A percentile compares a stretch with the other conserved stretches of the same genome.
Evolutionary conservation across 2,329 filamentous ascomycete genomes (phyloP).

Genomic region (Phyllosticta citriasiana): DNA sequence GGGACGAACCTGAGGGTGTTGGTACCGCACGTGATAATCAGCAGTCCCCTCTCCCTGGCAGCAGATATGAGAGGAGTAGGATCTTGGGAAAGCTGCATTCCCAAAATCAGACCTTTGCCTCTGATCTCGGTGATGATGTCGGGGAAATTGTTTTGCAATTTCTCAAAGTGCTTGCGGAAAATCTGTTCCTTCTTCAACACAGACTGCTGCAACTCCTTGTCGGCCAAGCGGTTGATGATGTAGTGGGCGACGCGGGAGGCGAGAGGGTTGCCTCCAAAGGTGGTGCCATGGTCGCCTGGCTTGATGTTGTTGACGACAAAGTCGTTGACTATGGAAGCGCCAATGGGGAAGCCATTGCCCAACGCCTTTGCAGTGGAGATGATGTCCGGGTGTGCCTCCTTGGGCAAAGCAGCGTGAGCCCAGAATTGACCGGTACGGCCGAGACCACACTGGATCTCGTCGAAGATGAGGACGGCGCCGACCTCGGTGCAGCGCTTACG

Average conservation of each 20-base stretch:
- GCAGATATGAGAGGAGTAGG: conserved; percentile 68
- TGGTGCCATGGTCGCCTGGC: conserved; percentile 82
- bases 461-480: conserved; percentile 81
- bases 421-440: conserved; percentile 80
- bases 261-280: conserved; percentile 86
- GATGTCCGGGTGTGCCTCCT: conserved; percentile 82
- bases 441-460: conserved; percentile 95
- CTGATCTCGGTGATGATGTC: conserved; percentile 67
- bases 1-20: conserved; percentile 92
- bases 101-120: conserved; percentile 76
- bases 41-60: conserved; percentile 73
- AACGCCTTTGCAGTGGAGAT: conserved; percentile 92
- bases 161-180: conserved; percentile 49
- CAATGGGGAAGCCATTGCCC: conserved; percentile 93
- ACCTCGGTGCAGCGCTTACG: conserved; percentile 76
- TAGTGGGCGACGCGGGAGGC: conserved; percentile 77
- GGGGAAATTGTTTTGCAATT: conserved; percentile 53
- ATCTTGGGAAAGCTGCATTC: conserved; percentile 69
- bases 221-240: conserved; percentile 67
- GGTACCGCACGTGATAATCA: conserved; percentile 86
- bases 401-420: conserved; percentile 69
- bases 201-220: conserved; percentile 56
- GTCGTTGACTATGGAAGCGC: conserved; percentile 61
- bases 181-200: conserved; percentile 58
- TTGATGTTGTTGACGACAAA: conserved; percentile 60